A percentile compares a stretch with the other conserved stretches of the same genome.
These are phyloP conservation scores for Alectoria sarmentosa DNA, from an alignment of 495 filamentous ascomycete genomes.

Conservation along the genomic window DNA sequence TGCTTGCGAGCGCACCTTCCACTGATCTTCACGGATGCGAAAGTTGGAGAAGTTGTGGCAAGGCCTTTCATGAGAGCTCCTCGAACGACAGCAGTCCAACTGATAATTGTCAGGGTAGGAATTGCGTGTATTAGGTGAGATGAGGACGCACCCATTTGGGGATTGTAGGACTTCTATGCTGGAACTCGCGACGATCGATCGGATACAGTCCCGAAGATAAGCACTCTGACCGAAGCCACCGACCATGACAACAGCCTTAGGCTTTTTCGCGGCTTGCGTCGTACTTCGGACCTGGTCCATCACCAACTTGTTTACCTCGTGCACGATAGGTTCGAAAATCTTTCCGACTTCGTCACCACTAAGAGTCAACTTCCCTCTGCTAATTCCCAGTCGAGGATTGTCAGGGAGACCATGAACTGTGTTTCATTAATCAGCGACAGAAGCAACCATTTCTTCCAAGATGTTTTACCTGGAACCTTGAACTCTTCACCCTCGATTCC, in stretches of 20 bases:
- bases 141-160: not conserved
- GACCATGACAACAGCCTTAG: not conserved
- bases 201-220: not conserved
- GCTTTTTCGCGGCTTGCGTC: not conserved
- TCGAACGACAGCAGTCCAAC: constrained; percentile 1
- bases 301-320: constrained; percentile 24
- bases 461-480: constrained; percentile 14
- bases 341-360: constrained; percentile 49
- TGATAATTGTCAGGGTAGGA: too few relatives aligned
- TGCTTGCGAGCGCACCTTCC: constrained; percentile 10
- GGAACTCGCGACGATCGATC: not conserved
- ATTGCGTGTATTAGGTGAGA: too few relatives aligned
- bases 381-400: constrained; percentile 47
- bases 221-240: not conserved
- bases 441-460: too few relatives aligned
- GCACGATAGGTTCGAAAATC: constrained; percentile 45
- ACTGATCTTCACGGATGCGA: not conserved
- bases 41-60: not conserved
- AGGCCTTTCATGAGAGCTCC: constrained; percentile 10
- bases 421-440: too few relatives aligned
- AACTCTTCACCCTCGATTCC: constrained; percentile 13
- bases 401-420: constrained; percentile 6
- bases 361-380: constrained; percentile 55
- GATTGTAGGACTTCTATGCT: not conserved
- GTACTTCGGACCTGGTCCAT: not conserved